Percentiles rank a stretch among this genome's conserved stretches.
These are phyloP conservation scores for Beauveria bassiana DNA, from an alignment of 2,329 filamentous ascomycete species.

Conservation along the genomic window DNA sequence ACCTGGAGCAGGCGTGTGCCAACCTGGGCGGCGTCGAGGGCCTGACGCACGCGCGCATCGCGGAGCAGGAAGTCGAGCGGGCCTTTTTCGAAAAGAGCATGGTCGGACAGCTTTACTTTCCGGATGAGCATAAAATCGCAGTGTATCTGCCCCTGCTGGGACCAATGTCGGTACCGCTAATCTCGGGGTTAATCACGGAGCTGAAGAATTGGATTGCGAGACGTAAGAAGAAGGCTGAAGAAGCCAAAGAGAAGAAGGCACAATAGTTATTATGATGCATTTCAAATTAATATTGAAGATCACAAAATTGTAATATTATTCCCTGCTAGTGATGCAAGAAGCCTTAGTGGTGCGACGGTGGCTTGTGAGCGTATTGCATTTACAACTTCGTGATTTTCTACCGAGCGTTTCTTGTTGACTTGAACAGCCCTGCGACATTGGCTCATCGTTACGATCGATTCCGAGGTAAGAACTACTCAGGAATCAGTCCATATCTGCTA, in stretches of 20 bases:
- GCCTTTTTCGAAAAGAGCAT: slow-evolving; percentile 99
- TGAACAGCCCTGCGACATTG: no score
- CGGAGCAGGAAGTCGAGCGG: slow-evolving; percentile 81
- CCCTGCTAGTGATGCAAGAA: no score
- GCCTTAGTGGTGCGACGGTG: not conserved
- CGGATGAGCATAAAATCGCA: slow-evolving; percentile 95
- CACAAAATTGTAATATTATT: slow-evolving; percentile 4
- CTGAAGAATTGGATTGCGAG: slow-evolving; percentile 53
- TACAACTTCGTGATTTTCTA: not conserved
- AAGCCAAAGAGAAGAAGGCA: slow-evolving; percentile 30
- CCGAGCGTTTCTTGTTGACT: not conserved
- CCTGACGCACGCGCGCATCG: slow-evolving; percentile 71
- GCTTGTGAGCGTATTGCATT: not conserved
- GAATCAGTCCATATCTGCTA: no score
- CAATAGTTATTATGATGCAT: slow-evolving; percentile 17
- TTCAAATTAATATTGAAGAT: not conserved
- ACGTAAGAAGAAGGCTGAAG: slow-evolving; percentile 36
- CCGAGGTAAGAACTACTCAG: no score
- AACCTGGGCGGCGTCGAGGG: slow-evolving; percentile 60
- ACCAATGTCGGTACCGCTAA: slow-evolving; percentile 79
- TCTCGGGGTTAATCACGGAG: slow-evolving; percentile 80
- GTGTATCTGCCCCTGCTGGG: slow-evolving; percentile 90
- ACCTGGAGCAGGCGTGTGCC: slow-evolving; percentile 70
- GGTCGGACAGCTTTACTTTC: slow-evolving; percentile 98
- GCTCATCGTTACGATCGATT: no score